A percentile compares a stretch with the other conserved stretches of the same genome.
These are phyloP conservation scores for Colletotrichum falcatum DNA, from an alignment of 2,329 filamentous ascomycete genomes.

Conservation along the genomic window DNA sequence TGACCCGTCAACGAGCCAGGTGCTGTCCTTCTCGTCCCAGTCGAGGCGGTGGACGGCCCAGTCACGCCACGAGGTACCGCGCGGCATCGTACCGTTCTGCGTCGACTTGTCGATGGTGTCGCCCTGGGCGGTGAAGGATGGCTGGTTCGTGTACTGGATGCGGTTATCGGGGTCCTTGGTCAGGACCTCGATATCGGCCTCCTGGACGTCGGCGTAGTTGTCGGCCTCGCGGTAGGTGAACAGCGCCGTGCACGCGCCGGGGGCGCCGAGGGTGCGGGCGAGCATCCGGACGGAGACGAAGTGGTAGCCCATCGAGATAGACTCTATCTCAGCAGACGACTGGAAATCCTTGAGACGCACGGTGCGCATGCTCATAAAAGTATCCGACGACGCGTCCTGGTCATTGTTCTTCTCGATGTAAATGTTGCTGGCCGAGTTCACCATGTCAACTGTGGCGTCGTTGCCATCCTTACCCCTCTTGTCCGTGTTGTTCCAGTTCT, in stretches of 20 bases:
- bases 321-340: constrained; percentile 61
- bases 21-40: constrained; percentile 65
- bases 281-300: constrained; percentile 62
- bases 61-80: constrained; percentile 59
- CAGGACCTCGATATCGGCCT: constrained; percentile 66
- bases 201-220: constrained; percentile 57
- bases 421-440: constrained; percentile 58
- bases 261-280: constrained; percentile 60
- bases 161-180: constrained; percentile 58
- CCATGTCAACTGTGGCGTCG: constrained; percentile 51
- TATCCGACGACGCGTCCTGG: constrained; percentile 50
- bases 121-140: constrained; percentile 59
- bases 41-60: constrained; percentile 72
- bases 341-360: constrained; percentile 58
- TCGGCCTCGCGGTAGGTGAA: constrained; percentile 62
- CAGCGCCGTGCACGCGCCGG: constrained; percentile 64
- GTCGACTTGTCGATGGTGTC: constrained; percentile 61
- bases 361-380: constrained; percentile 62
- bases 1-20: constrained; percentile 67
- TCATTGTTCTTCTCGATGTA: constrained; percentile 60
- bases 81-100: constrained; percentile 59
- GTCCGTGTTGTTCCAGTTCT: constrained; percentile 55
- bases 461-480: constrained; percentile 41
- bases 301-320: constrained; percentile 51
- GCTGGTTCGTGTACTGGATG: constrained; percentile 72